A percentile compares a stretch with the other conserved stretches of the same genome.
Conservation (phyloP, 208 protist species). For the Trypanosoma vivax region DNA sequence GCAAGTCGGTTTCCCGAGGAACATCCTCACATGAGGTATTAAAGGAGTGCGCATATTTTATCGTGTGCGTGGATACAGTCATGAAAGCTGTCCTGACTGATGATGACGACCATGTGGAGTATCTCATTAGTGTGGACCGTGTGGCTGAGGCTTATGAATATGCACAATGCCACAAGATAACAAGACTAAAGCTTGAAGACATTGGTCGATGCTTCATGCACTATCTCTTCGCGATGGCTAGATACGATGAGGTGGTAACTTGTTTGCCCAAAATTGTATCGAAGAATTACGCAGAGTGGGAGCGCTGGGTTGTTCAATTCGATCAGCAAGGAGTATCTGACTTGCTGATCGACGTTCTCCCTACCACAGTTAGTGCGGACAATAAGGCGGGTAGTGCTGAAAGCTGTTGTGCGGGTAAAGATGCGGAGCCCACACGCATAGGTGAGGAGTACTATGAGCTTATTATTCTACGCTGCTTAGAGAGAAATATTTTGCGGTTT, state of each 20-base stretch:
- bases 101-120: conserved; percentile 61
- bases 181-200: conserved; percentile 5
- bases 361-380: conserved; percentile 3
- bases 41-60: conserved; percentile 33
- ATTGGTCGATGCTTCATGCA: conserved; percentile 18
- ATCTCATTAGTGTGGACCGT: conserved; percentile 28
- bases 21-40: neutral
- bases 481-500: conserved; percentile 30
- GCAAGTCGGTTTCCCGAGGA: neutral
- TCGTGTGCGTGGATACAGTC: conserved; percentile 43
- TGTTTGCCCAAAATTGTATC: conserved; percentile 8
- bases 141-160: conserved; percentile 47
- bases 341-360: conserved; percentile 47
- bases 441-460: conserved; percentile 61
- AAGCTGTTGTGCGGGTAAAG: neutral
- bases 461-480: conserved; percentile 52
- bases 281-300: conserved; percentile 33
- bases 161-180: conserved; percentile 24
- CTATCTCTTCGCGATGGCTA: conserved; percentile 8
- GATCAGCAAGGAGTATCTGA: conserved; percentile 48
- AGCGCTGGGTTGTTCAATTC: conserved; percentile 60
- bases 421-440: conserved; percentile 17
- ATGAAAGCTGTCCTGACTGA: conserved; percentile 42
- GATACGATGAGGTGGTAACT: conserved; percentile 8
- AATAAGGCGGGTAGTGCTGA: neutral